A percentile compares a stretch with the other conserved stretches of the same genome.
Conservation (phyloP, 2,329 filamentous ascomycete genomes). For the Ramularia endophylla region DNA sequence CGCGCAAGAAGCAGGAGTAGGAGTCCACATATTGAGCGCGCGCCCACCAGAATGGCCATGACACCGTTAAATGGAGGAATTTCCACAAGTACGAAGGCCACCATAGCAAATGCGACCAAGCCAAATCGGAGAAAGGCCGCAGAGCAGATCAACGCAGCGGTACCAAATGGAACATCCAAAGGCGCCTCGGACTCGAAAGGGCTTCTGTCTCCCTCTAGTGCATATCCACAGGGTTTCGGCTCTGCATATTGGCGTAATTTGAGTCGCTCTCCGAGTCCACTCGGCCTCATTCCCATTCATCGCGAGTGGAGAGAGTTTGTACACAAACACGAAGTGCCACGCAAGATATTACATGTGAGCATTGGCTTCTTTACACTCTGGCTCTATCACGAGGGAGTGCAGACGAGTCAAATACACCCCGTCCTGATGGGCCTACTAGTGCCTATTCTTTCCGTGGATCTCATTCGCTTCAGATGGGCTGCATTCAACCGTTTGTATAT, state of each 20-base stretch:
- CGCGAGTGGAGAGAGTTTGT: conserved; percentile 81
- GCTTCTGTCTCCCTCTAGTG: conserved; percentile 27
- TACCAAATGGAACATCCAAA: conserved; percentile 18
- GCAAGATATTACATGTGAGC: conserved; percentile 88
- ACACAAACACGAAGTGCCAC: conserved; percentile 93
- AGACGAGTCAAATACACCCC: conserved; percentile 72
- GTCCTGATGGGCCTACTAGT: conserved; percentile 74
- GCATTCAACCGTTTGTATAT: conserved; percentile 86
- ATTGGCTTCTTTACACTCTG: conserved; percentile 91
- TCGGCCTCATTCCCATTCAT: conserved; percentile 93
- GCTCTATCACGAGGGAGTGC: conserved; percentile 74
- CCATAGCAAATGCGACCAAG: conserved; percentile 7
- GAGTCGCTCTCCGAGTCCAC: conserved; percentile 83
- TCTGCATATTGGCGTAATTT: conserved; percentile 80
- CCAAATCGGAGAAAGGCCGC: conserved; percentile 28
- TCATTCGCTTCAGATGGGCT: conserved; percentile 74
- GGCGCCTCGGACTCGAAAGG: conserved; percentile 19
- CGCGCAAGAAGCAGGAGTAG: conserved; percentile 65
- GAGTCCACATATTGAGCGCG: conserved; percentile 50
- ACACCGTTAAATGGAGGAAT: conserved; percentile 22
- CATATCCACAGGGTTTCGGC: conserved; percentile 50
- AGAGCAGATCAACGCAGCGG: conserved; percentile 15
- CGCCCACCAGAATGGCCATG: conserved; percentile 8
- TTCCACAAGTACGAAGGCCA: conserved; percentile 14
- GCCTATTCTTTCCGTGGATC: conserved; percentile 76